Percentiles rank a stretch among this genome's conserved stretches.
Conservation (phyloP, 2,329 filamentous ascomycete genomes). For the Neopestalotiopsis clavispora region DNA sequence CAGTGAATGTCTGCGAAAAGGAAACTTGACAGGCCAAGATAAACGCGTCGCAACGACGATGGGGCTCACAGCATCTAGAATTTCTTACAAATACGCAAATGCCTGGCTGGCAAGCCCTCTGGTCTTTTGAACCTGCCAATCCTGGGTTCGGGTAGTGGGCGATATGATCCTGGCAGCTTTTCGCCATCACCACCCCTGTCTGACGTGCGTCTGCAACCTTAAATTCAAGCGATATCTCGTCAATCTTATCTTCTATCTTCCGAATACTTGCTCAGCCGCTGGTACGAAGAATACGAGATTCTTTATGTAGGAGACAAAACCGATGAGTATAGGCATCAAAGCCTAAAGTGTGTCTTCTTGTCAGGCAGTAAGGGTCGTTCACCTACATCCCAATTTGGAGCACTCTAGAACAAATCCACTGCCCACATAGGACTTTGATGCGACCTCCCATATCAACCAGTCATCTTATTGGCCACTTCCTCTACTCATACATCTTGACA, state of each 20-base stretch:
- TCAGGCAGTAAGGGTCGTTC: no score
- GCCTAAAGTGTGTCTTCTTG: no score
- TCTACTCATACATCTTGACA: background rate
- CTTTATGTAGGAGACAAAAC: background rate
- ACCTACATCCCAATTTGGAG: no score
- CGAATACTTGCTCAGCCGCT: background rate
- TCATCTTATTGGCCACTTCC: background rate
- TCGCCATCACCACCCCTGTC: conserved; percentile 14
- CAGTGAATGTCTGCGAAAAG: background rate
- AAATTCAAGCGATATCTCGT: background rate
- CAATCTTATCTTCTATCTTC: conserved; percentile 4
- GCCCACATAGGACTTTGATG: background rate
- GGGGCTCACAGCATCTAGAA: background rate
- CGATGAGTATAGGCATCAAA: background rate
- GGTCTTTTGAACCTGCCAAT: conserved; percentile 3
- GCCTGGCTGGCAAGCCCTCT: background rate
- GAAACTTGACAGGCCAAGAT: background rate
- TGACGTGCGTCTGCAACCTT: conserved; percentile 3
- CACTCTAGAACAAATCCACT: no score
- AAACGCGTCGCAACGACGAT: conserved; percentile 1
- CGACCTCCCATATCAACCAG: background rate
- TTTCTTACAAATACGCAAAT: background rate
- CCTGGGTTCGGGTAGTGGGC: conserved; percentile 5
- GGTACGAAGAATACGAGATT: background rate
- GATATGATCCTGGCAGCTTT: background rate